Conservation (phyloP, 805 yeast species). For the Maudiozyma barnettii region DNA sequence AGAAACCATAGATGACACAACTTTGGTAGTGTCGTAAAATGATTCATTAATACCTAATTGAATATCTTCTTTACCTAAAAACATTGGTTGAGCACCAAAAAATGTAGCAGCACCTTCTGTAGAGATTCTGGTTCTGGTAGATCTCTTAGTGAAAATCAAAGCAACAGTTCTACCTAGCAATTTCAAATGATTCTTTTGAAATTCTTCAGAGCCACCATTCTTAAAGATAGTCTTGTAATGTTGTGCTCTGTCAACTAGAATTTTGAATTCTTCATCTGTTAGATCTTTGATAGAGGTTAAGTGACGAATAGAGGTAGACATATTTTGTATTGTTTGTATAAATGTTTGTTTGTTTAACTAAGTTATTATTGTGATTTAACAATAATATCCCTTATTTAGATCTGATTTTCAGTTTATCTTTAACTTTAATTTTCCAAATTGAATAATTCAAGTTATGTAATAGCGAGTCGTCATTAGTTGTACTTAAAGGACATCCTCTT, state of each 20-base stretch:
- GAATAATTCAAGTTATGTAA: background rate
- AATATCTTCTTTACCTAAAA: slow-evolving; percentile 90
- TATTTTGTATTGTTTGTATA: background rate
- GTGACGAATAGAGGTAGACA: slow-evolving; percentile 40
- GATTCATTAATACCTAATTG: slow-evolving; percentile 95
- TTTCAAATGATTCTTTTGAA: slow-evolving; percentile 36
- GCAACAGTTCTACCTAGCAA: slow-evolving; percentile 77
- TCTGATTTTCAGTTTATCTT: too few species aligned
- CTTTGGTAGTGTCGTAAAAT: slow-evolving; percentile 77
- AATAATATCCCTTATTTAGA: background rate
- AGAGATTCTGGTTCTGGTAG: slow-evolving; percentile 91
- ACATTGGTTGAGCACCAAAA: slow-evolving; percentile 95
- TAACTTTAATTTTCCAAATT: background rate
- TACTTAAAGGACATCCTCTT: slow-evolving; percentile 20
- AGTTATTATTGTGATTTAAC: too few species aligned
- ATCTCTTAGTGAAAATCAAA: slow-evolving; percentile 77
- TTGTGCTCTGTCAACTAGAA: slow-evolving; percentile 66
- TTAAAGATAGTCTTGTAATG: slow-evolving; percentile 61
- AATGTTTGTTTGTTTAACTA: background rate
- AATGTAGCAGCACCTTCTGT: slow-evolving; percentile 89
- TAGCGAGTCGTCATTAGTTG: slow-evolving; percentile 21
- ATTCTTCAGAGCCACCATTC: slow-evolving; percentile 35
- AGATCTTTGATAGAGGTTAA: slow-evolving; percentile 75
- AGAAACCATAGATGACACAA: slow-evolving; percentile 92
- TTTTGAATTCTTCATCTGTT: slow-evolving; percentile 56